Evolutionary conservation across 345 rosid genomes (phyloP).

Genomic region (Salix koriyanagi): DNA sequence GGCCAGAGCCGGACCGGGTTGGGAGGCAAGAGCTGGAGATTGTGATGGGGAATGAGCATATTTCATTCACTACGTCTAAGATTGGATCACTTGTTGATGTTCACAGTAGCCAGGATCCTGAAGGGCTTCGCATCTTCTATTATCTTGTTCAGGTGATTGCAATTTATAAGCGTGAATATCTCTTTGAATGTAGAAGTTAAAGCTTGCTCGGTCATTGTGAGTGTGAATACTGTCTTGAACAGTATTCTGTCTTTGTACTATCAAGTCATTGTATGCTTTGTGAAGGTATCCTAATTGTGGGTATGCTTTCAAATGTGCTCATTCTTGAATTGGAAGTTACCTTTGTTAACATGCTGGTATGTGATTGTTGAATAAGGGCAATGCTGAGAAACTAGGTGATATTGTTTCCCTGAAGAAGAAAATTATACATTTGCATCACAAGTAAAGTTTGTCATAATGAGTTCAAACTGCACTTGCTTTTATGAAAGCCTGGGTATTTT

Average conservation of each 20-base stretch:
- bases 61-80: constrained; percentile 90
- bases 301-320: background rate
- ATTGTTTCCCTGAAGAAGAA: background rate
- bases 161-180: background rate
- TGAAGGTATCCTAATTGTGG: background rate
- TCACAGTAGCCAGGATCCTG: constrained; percentile 92
- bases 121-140: constrained; percentile 96
- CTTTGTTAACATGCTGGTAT: background rate
- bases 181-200: background rate
- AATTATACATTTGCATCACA: background rate
- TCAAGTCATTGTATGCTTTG: background rate
- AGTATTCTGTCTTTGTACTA: background rate
- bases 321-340: background rate
- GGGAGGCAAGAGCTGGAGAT: constrained; percentile 98
- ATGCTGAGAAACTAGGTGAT: background rate
- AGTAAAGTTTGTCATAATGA: background rate
- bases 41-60: constrained; percentile 96
- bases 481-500: background rate
- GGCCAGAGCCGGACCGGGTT: constrained; percentile 99
- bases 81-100: constrained; percentile 98
- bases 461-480: background rate
- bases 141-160: constrained; percentile 92
- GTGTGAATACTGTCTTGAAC: background rate
- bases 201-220: background rate
- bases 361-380: background rate